phyloP scores from a whole-genome alignment of 2,329 filamentous ascomycete species.

The Colletotrichum endophyticum region DNA sequence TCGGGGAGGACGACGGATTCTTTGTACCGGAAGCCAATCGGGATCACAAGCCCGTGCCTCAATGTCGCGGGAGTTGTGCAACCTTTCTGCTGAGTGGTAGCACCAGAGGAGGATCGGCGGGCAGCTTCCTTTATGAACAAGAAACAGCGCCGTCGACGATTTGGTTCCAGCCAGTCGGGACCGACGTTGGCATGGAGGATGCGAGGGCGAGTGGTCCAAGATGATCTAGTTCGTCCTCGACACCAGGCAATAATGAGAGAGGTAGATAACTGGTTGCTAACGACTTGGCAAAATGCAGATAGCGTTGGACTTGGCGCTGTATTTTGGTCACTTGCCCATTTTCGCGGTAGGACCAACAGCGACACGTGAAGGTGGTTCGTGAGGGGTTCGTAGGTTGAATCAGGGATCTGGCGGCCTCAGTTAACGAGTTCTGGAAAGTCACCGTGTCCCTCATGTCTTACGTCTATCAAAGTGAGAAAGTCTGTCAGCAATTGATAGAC shows the following conservation, averaged over 20 bases:
- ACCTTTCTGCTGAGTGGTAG: background rate
- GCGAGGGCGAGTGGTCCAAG: background rate
- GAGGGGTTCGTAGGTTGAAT: background rate
- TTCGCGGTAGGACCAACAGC: background rate
- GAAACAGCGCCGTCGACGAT: background rate
- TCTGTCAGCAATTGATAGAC: background rate
- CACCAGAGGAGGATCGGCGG: background rate
- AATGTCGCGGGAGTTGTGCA: background rate
- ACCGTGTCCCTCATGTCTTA: too few relatives aligned
- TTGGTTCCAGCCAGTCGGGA: background rate
- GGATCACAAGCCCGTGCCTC: background rate
- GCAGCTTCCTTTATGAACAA: background rate
- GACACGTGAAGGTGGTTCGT: slow-evolving; percentile 6
- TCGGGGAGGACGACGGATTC: background rate
- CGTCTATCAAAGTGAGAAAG: background rate
- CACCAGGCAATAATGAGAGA: background rate
- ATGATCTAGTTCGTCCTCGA: background rate
- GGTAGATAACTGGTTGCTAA: background rate
- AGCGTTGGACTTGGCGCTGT: background rate
- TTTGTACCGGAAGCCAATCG: background rate
- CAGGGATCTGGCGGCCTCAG: too few relatives aligned
- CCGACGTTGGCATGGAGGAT: background rate
- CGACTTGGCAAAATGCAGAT: background rate
- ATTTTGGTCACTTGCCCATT: slow-evolving; percentile 1
- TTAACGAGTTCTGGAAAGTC: too few relatives aligned